Percentiles rank a stretch among this genome's conserved stretches.
Conservation (phyloP, 768 basidiomycete genomes). For the Scleroderma citrinum region DNA sequence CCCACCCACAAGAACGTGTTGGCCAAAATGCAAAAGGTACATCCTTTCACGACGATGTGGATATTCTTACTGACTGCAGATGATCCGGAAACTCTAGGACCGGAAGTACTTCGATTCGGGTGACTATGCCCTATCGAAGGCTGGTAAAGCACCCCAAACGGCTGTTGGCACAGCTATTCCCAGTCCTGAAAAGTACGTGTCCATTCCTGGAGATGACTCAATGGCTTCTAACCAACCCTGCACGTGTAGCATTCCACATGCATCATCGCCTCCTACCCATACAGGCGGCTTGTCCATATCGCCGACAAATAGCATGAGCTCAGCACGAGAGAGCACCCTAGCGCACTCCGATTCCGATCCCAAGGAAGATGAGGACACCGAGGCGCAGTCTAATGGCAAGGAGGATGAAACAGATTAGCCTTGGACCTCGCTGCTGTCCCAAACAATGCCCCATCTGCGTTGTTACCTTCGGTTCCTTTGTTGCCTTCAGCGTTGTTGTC, state of each 20-base stretch:
- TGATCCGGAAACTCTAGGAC: slow-evolving; percentile 52
- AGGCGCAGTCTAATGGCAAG: slow-evolving; percentile 6
- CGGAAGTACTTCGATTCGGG: slow-evolving; percentile 99
- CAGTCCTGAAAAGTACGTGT: slow-evolving; percentile 88
- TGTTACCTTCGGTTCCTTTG: no score
- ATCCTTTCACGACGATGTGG: slow-evolving; percentile 11
- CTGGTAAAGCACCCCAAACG: slow-evolving; percentile 82
- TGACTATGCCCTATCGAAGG: slow-evolving; percentile 96
- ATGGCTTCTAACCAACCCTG: not conserved
- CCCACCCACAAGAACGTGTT: slow-evolving; percentile 92
- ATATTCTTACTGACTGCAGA: not conserved
- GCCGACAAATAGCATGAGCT: slow-evolving; percentile 64
- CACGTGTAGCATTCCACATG: slow-evolving; percentile 76
- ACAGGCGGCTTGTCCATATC: slow-evolving; percentile 61
- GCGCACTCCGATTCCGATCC: slow-evolving; percentile 23
- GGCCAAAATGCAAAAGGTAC: slow-evolving; percentile 92
- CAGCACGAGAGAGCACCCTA: slow-evolving; percentile 55
- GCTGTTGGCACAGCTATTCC: slow-evolving; percentile 95
- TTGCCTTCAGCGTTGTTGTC: not conserved
- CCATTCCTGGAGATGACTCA: not conserved
- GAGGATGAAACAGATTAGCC: slow-evolving; percentile 12
- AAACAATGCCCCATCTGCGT: no score
- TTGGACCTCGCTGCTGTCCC: not conserved
- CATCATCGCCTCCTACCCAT: slow-evolving; percentile 54
- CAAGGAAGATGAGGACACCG: slow-evolving; percentile 15